A percentile compares a stretch with the other conserved stretches of the same genome.
Conservation (phyloP, 495 filamentous ascomycete species). For the Hyaloscypha finlandica region DNA sequence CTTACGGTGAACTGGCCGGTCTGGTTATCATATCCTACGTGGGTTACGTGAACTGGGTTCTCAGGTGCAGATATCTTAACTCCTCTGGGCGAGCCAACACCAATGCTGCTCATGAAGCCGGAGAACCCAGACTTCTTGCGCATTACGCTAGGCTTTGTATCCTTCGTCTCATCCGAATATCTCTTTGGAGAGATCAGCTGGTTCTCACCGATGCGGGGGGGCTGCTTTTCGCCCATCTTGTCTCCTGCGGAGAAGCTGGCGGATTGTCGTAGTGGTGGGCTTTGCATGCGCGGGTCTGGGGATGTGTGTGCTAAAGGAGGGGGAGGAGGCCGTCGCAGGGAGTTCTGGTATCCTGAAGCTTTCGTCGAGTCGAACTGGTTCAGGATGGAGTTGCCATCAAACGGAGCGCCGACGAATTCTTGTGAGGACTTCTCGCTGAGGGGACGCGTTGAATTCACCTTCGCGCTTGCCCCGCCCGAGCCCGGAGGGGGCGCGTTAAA, state of each 20-base stretch:
- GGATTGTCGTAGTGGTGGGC: conserved; percentile 72
- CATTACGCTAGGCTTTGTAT: conserved; percentile 54
- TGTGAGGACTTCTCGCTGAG: conserved; percentile 65
- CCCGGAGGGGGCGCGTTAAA: conserved; percentile 36
- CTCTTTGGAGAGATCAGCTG: conserved; percentile 66
- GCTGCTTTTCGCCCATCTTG: conserved; percentile 49
- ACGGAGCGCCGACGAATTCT: conserved; percentile 70
- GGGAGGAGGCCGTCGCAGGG: conserved; percentile 50
- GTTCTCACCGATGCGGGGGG: conserved; percentile 57
- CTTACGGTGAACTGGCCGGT: conserved; percentile 95
- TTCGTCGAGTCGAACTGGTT: conserved; percentile 68
- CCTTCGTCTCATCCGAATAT: conserved; percentile 80
- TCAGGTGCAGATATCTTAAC: conserved; percentile 94
- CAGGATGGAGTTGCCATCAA: conserved; percentile 69
- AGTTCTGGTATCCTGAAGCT: conserved; percentile 50
- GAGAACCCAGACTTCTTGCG: conserved; percentile 95
- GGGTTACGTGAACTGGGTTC: conserved; percentile 96
- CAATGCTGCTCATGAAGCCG: conserved; percentile 81
- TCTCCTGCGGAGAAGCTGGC: conserved; percentile 73
- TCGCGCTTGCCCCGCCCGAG: conserved; percentile 17
- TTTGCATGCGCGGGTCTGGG: conserved; percentile 57
- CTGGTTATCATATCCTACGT: conserved; percentile 95
- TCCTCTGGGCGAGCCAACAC: conserved; percentile 86
- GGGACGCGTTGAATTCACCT: conserved; percentile 39
- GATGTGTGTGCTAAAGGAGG: conserved; percentile 58